These are phyloP conservation scores for Talaromyces amestolkiae DNA, from an alignment of 2,329 filamentous ascomycete species.

Conservation along the genomic window DNA sequence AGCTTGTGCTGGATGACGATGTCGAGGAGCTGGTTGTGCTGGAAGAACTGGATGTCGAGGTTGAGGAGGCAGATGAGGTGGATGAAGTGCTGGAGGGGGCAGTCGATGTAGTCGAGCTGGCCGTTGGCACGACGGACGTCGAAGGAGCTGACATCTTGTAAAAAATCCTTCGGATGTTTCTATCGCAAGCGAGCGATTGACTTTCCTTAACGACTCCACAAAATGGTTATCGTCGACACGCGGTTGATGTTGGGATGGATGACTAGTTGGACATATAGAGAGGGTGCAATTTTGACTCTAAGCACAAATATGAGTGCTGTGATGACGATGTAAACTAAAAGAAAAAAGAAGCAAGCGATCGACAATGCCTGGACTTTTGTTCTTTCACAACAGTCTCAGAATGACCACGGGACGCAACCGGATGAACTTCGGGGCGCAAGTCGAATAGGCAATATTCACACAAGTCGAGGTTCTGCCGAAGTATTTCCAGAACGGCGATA, in stretches of 20 bases:
- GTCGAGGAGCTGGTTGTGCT: constrained; percentile 19
- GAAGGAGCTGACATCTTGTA: constrained; percentile 14
- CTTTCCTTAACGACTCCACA: not conserved
- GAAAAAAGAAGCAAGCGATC: not conserved
- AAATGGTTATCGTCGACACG: not conserved
- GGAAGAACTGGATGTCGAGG: constrained; percentile 12
- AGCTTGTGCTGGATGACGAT: constrained; percentile 20
- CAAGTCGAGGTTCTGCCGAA: not conserved
- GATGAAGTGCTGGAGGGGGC: constrained; percentile 14
- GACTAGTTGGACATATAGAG: not conserved
- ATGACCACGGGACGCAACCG: constrained; percentile 8
- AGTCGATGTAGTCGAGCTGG: constrained; percentile 4
- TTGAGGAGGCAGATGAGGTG: constrained; percentile 10
- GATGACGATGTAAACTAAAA: not conserved
- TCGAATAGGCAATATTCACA: not conserved
- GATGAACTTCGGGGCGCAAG: constrained; percentile 2
- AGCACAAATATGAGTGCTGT: not conserved
- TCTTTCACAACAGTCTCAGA: not conserved
- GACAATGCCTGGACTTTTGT: not conserved
- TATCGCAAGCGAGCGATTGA: not conserved
- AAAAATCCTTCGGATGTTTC: not conserved
- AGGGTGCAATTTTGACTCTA: not conserved
- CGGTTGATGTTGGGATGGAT: not conserved
- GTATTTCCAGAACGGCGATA: not conserved
- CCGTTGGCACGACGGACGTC: constrained; percentile 11